Percentiles rank a stretch among this genome's conserved stretches.
Evolutionary conservation across 1,139 yeast species (phyloP).

Genomic region (Pichia sp.): DNA sequence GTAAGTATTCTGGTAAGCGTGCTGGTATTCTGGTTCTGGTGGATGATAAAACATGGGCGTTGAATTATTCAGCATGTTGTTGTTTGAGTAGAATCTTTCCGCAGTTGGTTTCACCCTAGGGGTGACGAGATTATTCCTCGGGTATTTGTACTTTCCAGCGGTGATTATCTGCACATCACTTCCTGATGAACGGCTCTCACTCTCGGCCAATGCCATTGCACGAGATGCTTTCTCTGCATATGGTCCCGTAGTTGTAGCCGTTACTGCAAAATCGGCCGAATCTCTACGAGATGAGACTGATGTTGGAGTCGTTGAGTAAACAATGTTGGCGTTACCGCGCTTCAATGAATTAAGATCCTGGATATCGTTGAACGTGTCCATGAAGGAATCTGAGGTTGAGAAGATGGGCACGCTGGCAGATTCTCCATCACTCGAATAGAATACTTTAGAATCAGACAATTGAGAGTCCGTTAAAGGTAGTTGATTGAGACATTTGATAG

Average conservation of each 20-base stretch:
- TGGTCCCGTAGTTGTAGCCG: too few species aligned
- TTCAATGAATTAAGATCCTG: slow-evolving; percentile 2
- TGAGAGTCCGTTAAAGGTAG: slow-evolving; percentile 41
- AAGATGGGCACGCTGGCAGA: slow-evolving; percentile 29
- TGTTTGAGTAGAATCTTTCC: too few species aligned
- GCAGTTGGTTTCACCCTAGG: too few species aligned
- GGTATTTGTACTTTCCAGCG: too few species aligned
- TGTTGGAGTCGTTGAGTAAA: slow-evolving; percentile 22
- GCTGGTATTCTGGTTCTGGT: too few species aligned
- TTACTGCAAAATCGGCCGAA: slow-evolving; percentile 9
- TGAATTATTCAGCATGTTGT: too few species aligned
- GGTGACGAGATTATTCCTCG: too few species aligned
- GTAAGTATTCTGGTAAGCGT: too few species aligned
- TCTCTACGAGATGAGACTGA: slow-evolving; percentile 18
- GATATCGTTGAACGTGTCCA: slow-evolving; percentile 1
- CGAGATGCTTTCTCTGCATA: too few species aligned
- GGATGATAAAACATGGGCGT: neutral
- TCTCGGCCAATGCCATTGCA: too few species aligned
- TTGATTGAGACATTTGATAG: slow-evolving; percentile 72
- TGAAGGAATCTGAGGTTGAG: slow-evolving; percentile 14
- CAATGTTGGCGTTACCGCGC: slow-evolving; percentile 1
- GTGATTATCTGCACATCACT: too few species aligned
- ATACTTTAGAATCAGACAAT: slow-evolving; percentile 59
- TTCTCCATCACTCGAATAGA: slow-evolving; percentile 67
- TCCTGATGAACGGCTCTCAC: too few species aligned